Conservation (phyloP, 106 monocot genomes). For the Amphibolis antarctica region DNA sequence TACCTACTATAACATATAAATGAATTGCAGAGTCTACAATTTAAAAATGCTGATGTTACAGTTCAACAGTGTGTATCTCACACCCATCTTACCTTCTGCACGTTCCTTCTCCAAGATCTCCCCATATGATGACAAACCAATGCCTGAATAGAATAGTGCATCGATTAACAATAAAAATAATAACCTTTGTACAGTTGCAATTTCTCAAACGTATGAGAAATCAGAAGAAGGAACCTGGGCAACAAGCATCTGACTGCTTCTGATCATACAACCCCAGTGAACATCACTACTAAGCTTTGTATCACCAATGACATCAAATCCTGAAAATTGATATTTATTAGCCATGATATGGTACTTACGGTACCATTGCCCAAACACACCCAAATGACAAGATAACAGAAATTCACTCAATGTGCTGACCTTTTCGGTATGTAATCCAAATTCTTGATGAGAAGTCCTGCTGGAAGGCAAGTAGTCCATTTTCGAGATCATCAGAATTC, state of each 20-base stretch:
- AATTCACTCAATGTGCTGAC: slow-evolving; percentile 21
- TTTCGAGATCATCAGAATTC: slow-evolving; percentile 8
- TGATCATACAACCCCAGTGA: slow-evolving; percentile 98
- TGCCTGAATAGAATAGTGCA: slow-evolving; percentile 38
- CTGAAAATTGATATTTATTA: slow-evolving; percentile 20
- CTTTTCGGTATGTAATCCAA: slow-evolving; percentile 95
- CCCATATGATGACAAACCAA: slow-evolving; percentile 78
- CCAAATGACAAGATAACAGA: background rate
- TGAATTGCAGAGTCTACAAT: no score
- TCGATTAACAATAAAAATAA: background rate
- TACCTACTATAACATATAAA: background rate
- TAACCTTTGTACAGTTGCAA: background rate
- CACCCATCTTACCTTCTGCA: slow-evolving; percentile 47
- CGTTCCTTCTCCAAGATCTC: slow-evolving; percentile 79
- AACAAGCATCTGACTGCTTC: slow-evolving; percentile 99
- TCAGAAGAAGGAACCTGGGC: slow-evolving; percentile 50
- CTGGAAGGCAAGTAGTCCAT: slow-evolving; percentile 34
- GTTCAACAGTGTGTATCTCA: background rate
- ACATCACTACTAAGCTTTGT: slow-evolving; percentile 77
- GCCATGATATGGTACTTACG: no score
- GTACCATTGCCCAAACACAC: background rate
- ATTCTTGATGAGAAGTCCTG: slow-evolving; percentile 93
- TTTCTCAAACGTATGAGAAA: background rate
- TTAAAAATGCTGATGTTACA: background rate
- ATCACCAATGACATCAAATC: slow-evolving; percentile 75